phyloP scores from a whole-genome alignment of 345 rosid species.

The Melaleuca alternifolia region DNA sequence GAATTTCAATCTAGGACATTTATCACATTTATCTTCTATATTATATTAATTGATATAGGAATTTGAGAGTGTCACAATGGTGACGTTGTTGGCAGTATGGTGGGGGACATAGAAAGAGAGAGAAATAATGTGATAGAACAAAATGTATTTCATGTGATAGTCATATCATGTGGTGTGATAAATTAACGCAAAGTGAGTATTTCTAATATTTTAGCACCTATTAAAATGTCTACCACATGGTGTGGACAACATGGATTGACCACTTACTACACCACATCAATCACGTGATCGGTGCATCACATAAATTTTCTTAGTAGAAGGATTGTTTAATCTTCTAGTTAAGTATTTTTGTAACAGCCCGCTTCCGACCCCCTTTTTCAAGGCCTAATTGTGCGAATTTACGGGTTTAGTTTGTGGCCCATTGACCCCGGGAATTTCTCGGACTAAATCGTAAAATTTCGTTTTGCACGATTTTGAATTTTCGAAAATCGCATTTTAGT shows the following conservation, averaged over 20 bases:
- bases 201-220: not conserved
- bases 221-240: not conserved
- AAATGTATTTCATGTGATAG: not conserved
- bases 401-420: no score
- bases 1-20: no score
- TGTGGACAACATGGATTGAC: not conserved
- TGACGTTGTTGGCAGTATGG: not conserved
- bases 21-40: no score
- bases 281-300: not conserved
- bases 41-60: no score
- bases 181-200: not conserved
- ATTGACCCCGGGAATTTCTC: no score
- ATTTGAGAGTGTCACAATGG: no score
- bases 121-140: not conserved
- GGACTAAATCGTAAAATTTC: no score
- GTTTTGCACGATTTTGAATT: no score
- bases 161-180: not conserved
- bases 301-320: not conserved
- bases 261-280: not conserved
- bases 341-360: no score
- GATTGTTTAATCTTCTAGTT: not conserved
- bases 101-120: not conserved
- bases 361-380: no score
- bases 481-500: no score
- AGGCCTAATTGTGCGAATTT: no score